These are phyloP conservation scores for Paulownia fortunei DNA, from an alignment of 257 asterid genomes.

Conservation along the genomic window DNA sequence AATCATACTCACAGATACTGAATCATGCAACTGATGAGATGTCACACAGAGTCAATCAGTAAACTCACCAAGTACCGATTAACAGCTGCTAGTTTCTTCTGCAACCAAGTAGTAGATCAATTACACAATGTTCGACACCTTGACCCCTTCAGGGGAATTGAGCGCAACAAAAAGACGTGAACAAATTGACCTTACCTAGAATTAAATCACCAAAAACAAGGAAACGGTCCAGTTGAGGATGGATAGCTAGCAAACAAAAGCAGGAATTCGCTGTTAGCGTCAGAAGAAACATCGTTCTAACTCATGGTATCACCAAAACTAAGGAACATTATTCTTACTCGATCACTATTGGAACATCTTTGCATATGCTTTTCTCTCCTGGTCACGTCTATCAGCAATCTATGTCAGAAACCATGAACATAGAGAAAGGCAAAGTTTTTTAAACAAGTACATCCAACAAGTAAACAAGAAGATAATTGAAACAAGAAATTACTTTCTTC, in stretches of 20 bases:
- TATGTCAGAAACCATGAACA: conserved; percentile 23
- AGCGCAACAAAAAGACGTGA: conserved; percentile 25
- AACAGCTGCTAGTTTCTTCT: neutral
- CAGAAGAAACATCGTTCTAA: too few species aligned
- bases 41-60: neutral
- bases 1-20: too few species aligned
- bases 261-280: too few species aligned
- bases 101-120: conserved; percentile 20
- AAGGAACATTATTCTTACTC: conserved; percentile 26
- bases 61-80: conserved; percentile 25
- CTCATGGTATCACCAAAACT: conserved; percentile 9
- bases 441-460: neutral
- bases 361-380: conserved; percentile 62
- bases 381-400: conserved; percentile 61
- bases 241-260: too few species aligned
- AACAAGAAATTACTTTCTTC: conserved; percentile 47
- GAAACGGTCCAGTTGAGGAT: too few species aligned
- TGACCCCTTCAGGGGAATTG: too few species aligned
- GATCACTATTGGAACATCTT: conserved; percentile 54
- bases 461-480: too few species aligned
- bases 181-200: conserved; percentile 18
- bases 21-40: neutral
- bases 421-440: conserved; percentile 25
- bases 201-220: too few species aligned
- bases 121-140: neutral